phyloP scores from a whole-genome alignment of 2,329 filamentous ascomycete species.

The Ophiostoma populinum region DNA sequence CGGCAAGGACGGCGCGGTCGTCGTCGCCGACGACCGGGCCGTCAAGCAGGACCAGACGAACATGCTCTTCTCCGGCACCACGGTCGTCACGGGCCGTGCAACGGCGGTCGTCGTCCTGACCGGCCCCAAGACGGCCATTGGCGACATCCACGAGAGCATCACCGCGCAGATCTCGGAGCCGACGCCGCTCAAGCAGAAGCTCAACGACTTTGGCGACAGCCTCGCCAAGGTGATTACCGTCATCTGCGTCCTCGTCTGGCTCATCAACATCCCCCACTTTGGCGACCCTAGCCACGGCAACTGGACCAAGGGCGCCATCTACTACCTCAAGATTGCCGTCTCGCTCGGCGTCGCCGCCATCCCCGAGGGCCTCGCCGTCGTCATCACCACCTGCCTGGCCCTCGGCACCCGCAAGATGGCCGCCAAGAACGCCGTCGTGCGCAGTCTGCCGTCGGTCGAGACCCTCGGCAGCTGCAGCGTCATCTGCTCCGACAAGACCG shows the following conservation, averaged over 20 bases:
- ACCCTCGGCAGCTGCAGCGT: conserved; percentile 98
- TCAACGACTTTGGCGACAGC: conserved; percentile 93
- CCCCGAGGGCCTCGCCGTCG: conserved; percentile 89
- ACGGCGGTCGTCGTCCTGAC: conserved; percentile 83
- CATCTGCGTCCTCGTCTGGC: conserved; percentile 91
- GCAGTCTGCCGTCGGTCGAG: conserved; percentile 90
- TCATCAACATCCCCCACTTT: conserved; percentile 97
- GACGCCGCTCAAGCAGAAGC: conserved; percentile 93
- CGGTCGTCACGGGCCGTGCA: conserved; percentile 85
- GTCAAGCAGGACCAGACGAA: conserved; percentile 97
- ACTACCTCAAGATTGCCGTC: conserved; percentile 98
- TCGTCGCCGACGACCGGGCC: conserved; percentile 61
- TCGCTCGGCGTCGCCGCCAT: conserved; percentile 96
- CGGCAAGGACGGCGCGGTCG: conserved; percentile 53
- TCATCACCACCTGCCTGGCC: conserved; percentile 96
- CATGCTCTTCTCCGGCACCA: conserved; percentile 96
- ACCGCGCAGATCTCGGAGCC: conserved; percentile 95
- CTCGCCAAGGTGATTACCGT: conserved; percentile 96
- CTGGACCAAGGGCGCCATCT: conserved; percentile 94
- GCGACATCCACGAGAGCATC: conserved; percentile 97
- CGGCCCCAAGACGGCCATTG: conserved; percentile 81
- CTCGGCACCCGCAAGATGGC: conserved; percentile 98
- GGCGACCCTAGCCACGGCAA: conserved; percentile 82
- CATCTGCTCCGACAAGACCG: conserved; percentile 98
- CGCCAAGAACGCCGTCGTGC: conserved; percentile 90